Evolutionary conservation across 495 filamentous ascomycete species (phyloP).

Genomic region (Neurospora tetraspora): DNA sequence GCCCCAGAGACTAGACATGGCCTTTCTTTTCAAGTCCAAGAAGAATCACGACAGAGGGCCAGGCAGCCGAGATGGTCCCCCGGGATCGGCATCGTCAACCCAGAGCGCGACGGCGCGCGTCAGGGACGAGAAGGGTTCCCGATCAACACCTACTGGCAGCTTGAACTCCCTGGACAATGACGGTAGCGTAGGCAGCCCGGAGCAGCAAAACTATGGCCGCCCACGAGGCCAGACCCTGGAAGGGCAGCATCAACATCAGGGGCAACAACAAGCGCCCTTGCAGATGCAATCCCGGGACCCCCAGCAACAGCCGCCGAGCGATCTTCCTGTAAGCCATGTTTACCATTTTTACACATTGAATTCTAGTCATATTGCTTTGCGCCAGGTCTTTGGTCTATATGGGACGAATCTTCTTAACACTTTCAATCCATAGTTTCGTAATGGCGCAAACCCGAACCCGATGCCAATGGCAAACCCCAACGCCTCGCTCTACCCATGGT

Average conservation of each 20-base stretch:
- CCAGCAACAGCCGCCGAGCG: slow-evolving; percentile 22
- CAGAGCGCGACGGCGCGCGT: slow-evolving; percentile 32
- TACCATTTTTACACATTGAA: background rate
- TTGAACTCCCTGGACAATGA: slow-evolving; percentile 42
- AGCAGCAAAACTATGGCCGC: slow-evolving; percentile 29
- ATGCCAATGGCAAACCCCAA: slow-evolving; percentile 30
- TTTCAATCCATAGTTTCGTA: slow-evolving; percentile 33
- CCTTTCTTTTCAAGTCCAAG: slow-evolving; percentile 64
- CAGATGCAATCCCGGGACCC: slow-evolving; percentile 4
- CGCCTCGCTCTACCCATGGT: slow-evolving; percentile 86
- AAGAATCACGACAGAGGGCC: slow-evolving; percentile 47
- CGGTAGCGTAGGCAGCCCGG: slow-evolving; percentile 39
- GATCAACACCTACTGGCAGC: slow-evolving; percentile 46
- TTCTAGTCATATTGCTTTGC: too few species aligned
- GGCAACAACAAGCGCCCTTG: slow-evolving; percentile 10
- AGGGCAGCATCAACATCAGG: slow-evolving; percentile 14
- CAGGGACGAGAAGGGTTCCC: slow-evolving; percentile 37
- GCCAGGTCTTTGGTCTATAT: background rate
- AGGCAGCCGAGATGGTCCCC: slow-evolving; percentile 35
- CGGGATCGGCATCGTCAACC: slow-evolving; percentile 22
- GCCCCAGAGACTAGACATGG: slow-evolving; percentile 38
- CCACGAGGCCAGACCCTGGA: slow-evolving; percentile 28
- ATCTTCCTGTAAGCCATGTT: slow-evolving; percentile 35
- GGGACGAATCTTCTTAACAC: background rate
- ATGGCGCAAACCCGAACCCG: slow-evolving; percentile 18